Conservation (phyloP, 176 grass and related monocot species). For the Tillandsia leiboldiana region DNA sequence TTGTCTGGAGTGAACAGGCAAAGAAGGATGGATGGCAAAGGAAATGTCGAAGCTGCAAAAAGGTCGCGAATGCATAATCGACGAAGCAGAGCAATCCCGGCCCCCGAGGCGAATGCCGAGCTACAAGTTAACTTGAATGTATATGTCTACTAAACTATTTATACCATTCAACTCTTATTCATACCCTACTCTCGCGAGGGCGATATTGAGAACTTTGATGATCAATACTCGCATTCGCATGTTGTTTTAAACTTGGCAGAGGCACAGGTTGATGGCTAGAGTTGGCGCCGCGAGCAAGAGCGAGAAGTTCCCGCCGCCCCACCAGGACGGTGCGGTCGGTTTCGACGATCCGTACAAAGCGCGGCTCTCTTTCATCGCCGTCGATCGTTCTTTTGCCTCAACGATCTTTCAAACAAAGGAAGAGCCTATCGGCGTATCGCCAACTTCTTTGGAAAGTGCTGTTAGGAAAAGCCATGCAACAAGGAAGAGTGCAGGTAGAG, state of each 20-base stretch:
- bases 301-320: conserved; percentile 48
- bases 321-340: conserved; percentile 37
- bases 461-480: not conserved
- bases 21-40: conserved; percentile 3
- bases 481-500: conserved; percentile 10
- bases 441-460: no score
- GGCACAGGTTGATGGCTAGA: conserved; percentile 23
- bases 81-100: conserved; percentile 34
- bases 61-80: conserved; percentile 14
- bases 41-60: conserved; percentile 6
- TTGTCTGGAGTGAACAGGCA: conserved; percentile 14
- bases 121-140: conserved; percentile 42
- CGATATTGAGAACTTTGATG: not conserved
- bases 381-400: conserved; percentile 24
- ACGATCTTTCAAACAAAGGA: conserved; percentile 16
- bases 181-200: not conserved
- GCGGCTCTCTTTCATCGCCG: conserved; percentile 22
- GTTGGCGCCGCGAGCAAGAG: conserved; percentile 28
- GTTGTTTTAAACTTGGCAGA: conserved; percentile 11
- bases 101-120: conserved; percentile 47
- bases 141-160: conserved; percentile 13
- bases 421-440: not conserved
- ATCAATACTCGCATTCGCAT: not conserved
- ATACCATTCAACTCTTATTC: not conserved
- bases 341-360: conserved; percentile 7